A percentile compares a stretch with the other conserved stretches of the same genome.
phyloP scores from a whole-genome alignment of 2,329 filamentous ascomycete species.

The Rhynchosporium agropyri region DNA sequence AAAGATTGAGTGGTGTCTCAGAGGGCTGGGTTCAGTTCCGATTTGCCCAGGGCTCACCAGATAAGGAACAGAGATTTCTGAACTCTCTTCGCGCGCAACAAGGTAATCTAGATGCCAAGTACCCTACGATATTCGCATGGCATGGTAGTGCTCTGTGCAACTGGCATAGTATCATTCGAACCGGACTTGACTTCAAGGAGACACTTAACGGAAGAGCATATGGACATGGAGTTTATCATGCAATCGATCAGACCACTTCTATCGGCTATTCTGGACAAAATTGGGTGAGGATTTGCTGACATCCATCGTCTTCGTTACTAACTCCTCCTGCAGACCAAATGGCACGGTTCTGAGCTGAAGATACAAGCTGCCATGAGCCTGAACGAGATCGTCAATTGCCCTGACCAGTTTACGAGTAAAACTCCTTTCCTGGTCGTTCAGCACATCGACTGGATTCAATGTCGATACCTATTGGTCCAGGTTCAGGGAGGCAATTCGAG shows the following conservation, averaged over 20 bases:
- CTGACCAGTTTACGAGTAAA: conserved; percentile 58
- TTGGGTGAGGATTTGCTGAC: conserved; percentile 25
- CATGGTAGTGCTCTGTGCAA: conserved; percentile 78
- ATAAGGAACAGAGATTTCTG: conserved; percentile 79
- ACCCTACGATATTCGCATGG: conserved; percentile 82
- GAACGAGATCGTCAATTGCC: conserved; percentile 82
- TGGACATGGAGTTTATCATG: conserved; percentile 84
- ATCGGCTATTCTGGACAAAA: conserved; percentile 27
- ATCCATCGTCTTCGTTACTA: neutral
- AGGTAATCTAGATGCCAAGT: conserved; percentile 41
- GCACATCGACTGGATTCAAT: conserved; percentile 85
- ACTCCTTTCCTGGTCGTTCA: conserved; percentile 71
- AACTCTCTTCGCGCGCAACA: conserved; percentile 57
- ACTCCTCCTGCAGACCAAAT: conserved; percentile 43
- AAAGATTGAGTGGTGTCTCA: conserved; percentile 60
- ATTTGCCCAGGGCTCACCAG: conserved; percentile 84
- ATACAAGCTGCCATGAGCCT: conserved; percentile 67
- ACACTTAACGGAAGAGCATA: conserved; percentile 66
- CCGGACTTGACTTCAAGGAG: conserved; percentile 74
- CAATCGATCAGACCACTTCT: conserved; percentile 60
- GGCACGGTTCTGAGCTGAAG: conserved; percentile 69
- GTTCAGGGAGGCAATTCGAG: conserved; percentile 1
- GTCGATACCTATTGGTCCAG: conserved; percentile 77
- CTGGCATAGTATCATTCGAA: conserved; percentile 88
- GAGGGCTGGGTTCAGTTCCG: conserved; percentile 76